phyloP scores from a whole-genome alignment of 148 eudicot genomes.

The Persicaria maculosa region DNA sequence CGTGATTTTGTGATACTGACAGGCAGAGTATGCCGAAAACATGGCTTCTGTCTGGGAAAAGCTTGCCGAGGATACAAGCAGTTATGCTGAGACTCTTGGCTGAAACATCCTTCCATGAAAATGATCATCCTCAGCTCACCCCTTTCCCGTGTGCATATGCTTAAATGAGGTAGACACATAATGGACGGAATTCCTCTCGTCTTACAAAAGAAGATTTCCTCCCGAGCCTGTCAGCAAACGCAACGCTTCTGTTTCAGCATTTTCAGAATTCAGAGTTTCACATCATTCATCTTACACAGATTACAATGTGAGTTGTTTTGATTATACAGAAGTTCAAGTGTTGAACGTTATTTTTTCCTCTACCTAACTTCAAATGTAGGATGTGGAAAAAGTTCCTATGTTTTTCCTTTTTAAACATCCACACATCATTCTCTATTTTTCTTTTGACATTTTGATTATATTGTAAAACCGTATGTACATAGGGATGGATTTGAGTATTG shows the following conservation, averaged over 20 bases:
- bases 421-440: not conserved
- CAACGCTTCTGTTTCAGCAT: not conserved
- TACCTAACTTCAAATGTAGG: not conserved
- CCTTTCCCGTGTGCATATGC: not conserved
- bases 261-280: conserved; percentile 5
- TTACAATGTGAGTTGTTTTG: conserved; percentile 12
- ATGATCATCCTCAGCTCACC: not conserved
- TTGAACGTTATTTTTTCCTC: not conserved
- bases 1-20: conserved; percentile 13
- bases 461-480: not conserved
- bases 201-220: not conserved
- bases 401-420: not conserved
- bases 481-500: not conserved
- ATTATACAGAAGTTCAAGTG: conserved; percentile 6
- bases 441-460: not conserved
- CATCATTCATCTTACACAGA: conserved; percentile 1
- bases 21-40: conserved; percentile 98
- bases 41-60: conserved; percentile 83
- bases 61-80: conserved; percentile 85
- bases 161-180: not conserved
- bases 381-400: not conserved
- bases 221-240: not conserved
- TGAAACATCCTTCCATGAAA: conserved; percentile 11
- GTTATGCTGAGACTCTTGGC: conserved; percentile 34
- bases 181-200: not conserved